A percentile compares a stretch with the other conserved stretches of the same genome.
Evolutionary conservation across 805 yeast genomes (phyloP).

Genomic region (Spathaspora boniae): DNA sequence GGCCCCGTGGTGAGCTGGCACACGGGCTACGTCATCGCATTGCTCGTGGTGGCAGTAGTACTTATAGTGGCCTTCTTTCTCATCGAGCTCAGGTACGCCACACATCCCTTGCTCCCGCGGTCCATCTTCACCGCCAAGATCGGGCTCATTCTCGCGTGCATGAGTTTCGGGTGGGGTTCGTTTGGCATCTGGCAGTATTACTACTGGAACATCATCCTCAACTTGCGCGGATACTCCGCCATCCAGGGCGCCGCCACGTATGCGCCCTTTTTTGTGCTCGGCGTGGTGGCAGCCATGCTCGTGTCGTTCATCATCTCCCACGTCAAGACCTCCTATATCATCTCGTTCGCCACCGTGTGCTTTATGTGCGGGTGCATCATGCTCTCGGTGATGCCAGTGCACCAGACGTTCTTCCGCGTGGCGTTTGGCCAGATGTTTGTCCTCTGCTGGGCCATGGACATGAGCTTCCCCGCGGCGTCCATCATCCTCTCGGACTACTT

Average conservation of each 20-base stretch:
- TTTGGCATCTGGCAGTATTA: constrained; percentile 75
- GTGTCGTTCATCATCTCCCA: constrained; percentile 48
- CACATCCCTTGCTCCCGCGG: constrained; percentile 53
- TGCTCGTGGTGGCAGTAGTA: constrained; percentile 51
- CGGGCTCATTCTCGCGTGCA: constrained; percentile 45
- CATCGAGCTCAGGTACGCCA: constrained; percentile 44
- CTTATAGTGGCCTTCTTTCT: constrained; percentile 39
- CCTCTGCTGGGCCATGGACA: constrained; percentile 72
- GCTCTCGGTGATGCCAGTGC: constrained; percentile 53
- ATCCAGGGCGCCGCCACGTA: constrained; percentile 35
- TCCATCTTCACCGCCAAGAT: constrained; percentile 44
- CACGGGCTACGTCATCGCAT: constrained; percentile 51
- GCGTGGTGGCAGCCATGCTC: constrained; percentile 50
- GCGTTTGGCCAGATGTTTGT: constrained; percentile 54
- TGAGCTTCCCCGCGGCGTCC: constrained; percentile 73
- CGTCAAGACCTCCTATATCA: constrained; percentile 47
- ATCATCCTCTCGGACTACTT: constrained; percentile 56
- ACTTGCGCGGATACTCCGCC: constrained; percentile 45
- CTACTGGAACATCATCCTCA: constrained; percentile 49
- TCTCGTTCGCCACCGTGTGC: constrained; percentile 49
- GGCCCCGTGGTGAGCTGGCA: constrained; percentile 73
- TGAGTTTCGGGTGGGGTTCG: constrained; percentile 71
- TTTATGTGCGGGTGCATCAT: constrained; percentile 54
- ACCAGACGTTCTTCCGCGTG: constrained; percentile 58
- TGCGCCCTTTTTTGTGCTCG: constrained; percentile 49